Percentiles rank a stretch among this genome's conserved stretches.
Conservation (phyloP, 331 rosid species). For the Phaseolus coccineus region DNA sequence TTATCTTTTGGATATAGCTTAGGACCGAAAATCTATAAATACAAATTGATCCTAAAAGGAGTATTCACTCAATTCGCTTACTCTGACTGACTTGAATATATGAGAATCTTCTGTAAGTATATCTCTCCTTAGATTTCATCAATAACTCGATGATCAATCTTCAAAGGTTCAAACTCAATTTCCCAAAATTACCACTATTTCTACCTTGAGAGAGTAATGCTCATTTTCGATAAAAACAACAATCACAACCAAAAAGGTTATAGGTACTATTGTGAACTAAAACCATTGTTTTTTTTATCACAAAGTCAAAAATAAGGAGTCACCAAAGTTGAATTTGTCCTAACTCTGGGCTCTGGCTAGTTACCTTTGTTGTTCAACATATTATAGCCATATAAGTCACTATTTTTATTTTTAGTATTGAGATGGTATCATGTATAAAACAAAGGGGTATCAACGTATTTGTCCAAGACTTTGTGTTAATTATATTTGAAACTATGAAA, state of each 20-base stretch:
- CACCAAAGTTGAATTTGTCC: background rate
- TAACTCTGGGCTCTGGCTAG: background rate
- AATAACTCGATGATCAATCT: no score
- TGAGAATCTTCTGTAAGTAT: no score
- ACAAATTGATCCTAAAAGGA: no score
- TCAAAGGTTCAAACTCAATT: no score
- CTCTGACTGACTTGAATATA: no score
- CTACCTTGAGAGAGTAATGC: no score
- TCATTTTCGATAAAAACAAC: no score
- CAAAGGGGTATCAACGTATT: background rate
- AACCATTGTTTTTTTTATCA: background rate
- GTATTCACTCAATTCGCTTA: no score
- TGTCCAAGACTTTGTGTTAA: background rate
- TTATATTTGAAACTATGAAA: background rate
- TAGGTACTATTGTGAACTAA: background rate
- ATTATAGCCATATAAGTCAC: background rate
- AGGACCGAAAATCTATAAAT: no score
- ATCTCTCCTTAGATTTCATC: no score
- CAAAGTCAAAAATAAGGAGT: conserved; percentile 13
- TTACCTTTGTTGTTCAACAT: conserved; percentile 20
- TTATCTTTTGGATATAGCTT: no score
- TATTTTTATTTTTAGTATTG: background rate
- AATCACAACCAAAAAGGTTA: background rate
- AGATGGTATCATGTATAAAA: background rate
- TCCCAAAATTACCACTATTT: no score